Conservation (phyloP, 139 green algal genomes). For the Chlorella sp. region DNA sequence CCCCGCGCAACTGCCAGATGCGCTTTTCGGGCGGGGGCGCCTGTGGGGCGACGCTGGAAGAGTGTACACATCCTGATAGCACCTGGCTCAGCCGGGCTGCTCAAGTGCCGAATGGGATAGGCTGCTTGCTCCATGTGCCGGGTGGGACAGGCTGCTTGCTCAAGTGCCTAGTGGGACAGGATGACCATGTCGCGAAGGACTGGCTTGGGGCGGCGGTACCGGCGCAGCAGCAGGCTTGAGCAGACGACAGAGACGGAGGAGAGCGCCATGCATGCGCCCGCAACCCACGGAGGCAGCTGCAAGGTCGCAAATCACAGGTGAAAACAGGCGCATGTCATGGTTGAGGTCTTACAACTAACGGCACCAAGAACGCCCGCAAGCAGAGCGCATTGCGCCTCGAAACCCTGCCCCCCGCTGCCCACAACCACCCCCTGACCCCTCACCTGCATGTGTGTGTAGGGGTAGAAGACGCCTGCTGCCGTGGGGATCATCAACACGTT, state of each 20-base stretch:
- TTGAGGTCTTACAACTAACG: background rate
- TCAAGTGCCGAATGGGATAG: too few species aligned
- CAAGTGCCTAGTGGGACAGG: background rate
- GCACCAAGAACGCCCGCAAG: too few species aligned
- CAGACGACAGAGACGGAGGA: slow-evolving; percentile 89
- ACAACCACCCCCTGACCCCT: background rate
- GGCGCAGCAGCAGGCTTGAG: slow-evolving; percentile 83
- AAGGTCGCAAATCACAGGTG: background rate
- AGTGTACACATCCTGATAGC: too few species aligned
- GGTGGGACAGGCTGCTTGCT: too few species aligned
- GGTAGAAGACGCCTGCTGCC: slow-evolving; percentile 80
- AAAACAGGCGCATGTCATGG: background rate
- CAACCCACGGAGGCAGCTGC: slow-evolving; percentile 94
- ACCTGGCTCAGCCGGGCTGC: too few species aligned
- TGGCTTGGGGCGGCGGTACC: slow-evolving; percentile 68
- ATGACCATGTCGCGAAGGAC: slow-evolving; percentile 37
- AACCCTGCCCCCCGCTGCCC: too few species aligned
- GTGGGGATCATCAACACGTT: slow-evolving; percentile 92
- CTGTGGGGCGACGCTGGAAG: too few species aligned
- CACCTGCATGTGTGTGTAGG: slow-evolving; percentile 40
- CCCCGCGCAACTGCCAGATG: too few species aligned
- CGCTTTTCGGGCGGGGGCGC: too few species aligned
- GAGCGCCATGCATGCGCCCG: slow-evolving; percentile 91
- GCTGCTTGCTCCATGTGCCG: too few species aligned
- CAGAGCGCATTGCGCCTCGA: background rate